A percentile compares a stretch with the other conserved stretches of the same genome.
Conservation (phyloP, 495 filamentous ascomycete genomes). For the Aspergillus kassunensis region DNA sequence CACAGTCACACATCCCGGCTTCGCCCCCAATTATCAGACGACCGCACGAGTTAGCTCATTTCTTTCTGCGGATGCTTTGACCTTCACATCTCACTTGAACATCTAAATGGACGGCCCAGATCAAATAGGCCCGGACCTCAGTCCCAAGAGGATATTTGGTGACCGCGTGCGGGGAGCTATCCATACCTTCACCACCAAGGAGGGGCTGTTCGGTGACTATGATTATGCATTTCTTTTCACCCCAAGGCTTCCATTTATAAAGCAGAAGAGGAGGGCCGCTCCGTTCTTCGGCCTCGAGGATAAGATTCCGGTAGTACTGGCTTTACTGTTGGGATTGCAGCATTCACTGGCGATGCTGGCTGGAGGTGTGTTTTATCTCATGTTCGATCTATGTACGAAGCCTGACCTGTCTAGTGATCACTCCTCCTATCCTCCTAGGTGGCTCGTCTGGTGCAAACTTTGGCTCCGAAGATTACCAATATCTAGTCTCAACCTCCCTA, state of each 20-base stretch:
- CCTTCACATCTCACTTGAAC: not conserved
- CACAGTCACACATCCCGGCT: not conserved
- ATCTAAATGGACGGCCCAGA: constrained; percentile 45
- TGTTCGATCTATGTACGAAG: not conserved
- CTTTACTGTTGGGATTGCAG: constrained; percentile 67
- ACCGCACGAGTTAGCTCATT: not conserved
- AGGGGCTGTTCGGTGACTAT: constrained; percentile 73
- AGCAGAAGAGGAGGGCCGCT: constrained; percentile 54
- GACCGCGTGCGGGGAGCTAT: constrained; percentile 35
- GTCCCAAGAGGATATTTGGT: constrained; percentile 35
- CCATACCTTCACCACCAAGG: constrained; percentile 49
- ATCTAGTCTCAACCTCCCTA: constrained; percentile 85
- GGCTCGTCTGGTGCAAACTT: constrained; percentile 65
- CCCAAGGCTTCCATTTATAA: constrained; percentile 82
- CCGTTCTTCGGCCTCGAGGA: constrained; percentile 91
- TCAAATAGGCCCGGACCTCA: constrained; percentile 46
- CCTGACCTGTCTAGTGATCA: constrained; percentile 48
- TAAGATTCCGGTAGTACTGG: constrained; percentile 73
- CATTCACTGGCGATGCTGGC: constrained; percentile 67
- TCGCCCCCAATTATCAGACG: not conserved
- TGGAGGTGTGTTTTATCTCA: constrained; percentile 36
- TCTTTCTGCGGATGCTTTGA: not conserved
- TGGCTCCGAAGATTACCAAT: constrained; percentile 55
- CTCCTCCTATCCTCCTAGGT: constrained; percentile 74
- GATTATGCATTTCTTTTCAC: constrained; percentile 78